These are phyloP conservation scores for Phytophthora melonis DNA, from an alignment of 352 stramenopile species.

Conservation along the genomic window DNA sequence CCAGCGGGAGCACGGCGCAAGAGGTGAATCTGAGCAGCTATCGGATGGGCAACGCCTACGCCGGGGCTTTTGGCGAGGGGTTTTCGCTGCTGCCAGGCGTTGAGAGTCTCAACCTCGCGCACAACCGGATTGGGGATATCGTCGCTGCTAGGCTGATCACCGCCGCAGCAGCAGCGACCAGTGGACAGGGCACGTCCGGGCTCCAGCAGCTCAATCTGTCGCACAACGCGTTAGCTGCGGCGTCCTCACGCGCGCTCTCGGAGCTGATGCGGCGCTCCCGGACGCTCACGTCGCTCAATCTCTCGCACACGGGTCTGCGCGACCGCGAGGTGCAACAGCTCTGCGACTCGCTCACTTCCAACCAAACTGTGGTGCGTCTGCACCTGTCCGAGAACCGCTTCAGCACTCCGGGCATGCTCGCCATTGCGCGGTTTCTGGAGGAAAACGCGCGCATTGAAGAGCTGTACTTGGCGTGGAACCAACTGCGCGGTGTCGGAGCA, in stretches of 20 bases:
- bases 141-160: conserved; percentile 64
- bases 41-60: conserved; percentile 72
- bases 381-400: conserved; percentile 85
- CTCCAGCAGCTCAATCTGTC: conserved; percentile 73
- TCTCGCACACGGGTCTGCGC: conserved; percentile 71
- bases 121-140: conserved; percentile 75
- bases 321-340: conserved; percentile 74
- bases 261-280: conserved; percentile 55
- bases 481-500: conserved; percentile 70
- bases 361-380: conserved; percentile 67
- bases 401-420: conserved; percentile 60
- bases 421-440: conserved; percentile 76
- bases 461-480: conserved; percentile 82
- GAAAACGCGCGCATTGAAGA: conserved; percentile 84
- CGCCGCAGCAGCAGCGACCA: conserved; percentile 29
- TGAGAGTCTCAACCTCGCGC: conserved; percentile 73
- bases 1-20: conserved; percentile 53
- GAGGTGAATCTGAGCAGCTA: conserved; percentile 82
- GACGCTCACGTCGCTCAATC: conserved; percentile 66
- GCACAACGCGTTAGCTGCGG: conserved; percentile 60
- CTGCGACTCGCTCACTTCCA: conserved; percentile 78
- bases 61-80: conserved; percentile 62
- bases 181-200: conserved; percentile 22
- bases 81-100: conserved; percentile 72
- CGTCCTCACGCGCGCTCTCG: conserved; percentile 51